Percentiles rank a stretch among this genome's conserved stretches.
phyloP scores from a whole-genome alignment of 768 basidiomycete genomes.

The Hemileccinum impolitum region DNA sequence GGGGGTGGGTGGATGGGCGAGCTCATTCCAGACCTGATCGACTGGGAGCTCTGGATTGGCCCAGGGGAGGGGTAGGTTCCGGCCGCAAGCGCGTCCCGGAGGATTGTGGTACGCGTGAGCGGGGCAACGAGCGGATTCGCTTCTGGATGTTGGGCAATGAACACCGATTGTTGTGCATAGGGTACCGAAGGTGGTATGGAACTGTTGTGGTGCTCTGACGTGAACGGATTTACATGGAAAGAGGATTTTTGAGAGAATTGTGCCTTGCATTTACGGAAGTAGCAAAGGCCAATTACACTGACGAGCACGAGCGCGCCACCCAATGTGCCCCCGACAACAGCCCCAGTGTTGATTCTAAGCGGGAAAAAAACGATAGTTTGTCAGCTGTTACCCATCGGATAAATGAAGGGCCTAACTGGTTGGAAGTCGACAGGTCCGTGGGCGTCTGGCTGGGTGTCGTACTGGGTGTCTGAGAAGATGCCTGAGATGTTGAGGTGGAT shows the following conservation, averaged over 20 bases:
- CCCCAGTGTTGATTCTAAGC: slow-evolving; percentile 14
- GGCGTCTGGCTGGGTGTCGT: slow-evolving; percentile 1
- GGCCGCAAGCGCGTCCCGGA: slow-evolving; percentile 8
- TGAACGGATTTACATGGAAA: slow-evolving; percentile 4
- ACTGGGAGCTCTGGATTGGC: neutral
- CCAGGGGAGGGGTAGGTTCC: neutral
- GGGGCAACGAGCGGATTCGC: neutral
- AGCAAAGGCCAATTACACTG: slow-evolving; percentile 3
- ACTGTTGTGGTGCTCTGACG: neutral
- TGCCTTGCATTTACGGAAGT: slow-evolving; percentile 7
- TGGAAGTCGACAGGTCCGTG: neutral
- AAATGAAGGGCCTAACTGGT: slow-evolving; percentile 7
- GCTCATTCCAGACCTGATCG: neutral
- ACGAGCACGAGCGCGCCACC: slow-evolving; percentile 6
- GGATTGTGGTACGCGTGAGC: slow-evolving; percentile 10
- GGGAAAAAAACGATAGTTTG: neutral
- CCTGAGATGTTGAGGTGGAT: neutral
- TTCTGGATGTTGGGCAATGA: neutral
- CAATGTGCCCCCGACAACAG: slow-evolving; percentile 12
- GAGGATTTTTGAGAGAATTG: neutral
- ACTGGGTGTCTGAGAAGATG: neutral
- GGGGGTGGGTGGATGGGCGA: neutral
- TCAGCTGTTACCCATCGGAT: slow-evolving; percentile 3
- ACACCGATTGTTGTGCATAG: no score
- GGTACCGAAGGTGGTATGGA: neutral